Percentiles rank a stretch among this genome's conserved stretches.
Conservation (phyloP, 495 filamentous ascomycete genomes). For the Elasticomyces elasticus region DNA sequence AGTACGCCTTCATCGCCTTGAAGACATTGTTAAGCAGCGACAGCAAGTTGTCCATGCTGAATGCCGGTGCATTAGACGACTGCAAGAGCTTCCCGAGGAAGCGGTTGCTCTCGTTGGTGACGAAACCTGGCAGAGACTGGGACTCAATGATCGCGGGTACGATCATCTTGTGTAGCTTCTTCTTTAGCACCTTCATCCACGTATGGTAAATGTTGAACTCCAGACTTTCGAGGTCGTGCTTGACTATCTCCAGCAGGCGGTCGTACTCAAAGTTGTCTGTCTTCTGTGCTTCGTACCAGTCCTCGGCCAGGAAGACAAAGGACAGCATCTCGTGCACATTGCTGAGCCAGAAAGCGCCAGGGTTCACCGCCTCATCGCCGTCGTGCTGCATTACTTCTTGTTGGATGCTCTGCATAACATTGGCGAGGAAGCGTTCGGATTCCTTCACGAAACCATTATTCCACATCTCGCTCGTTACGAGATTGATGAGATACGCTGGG, state of each 20-base stretch:
- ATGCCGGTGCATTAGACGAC: conserved; percentile 76
- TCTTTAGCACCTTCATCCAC: conserved; percentile 99
- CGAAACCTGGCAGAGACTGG: conserved; percentile 94
- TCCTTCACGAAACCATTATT: conserved; percentile 99
- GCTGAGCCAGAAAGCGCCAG: conserved; percentile 96
- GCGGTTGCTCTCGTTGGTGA: conserved; percentile 93
- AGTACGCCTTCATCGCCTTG: conserved; percentile 97
- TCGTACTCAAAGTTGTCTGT: conserved; percentile 99
- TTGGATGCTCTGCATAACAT: conserved; percentile 99
- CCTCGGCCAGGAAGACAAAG: conserved; percentile 97
- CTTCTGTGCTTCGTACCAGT: conserved; percentile 99
- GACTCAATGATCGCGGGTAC: conserved; percentile 98
- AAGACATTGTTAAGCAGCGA: conserved; percentile 94
- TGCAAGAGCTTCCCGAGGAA: conserved; percentile 95
- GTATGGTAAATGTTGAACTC: conserved; percentile 99
- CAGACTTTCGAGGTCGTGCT: conserved; percentile 94
- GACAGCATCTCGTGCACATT: conserved; percentile 99
- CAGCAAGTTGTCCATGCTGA: conserved; percentile 98
- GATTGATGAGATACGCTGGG: conserved; percentile 96
- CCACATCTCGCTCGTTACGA: conserved; percentile 99
- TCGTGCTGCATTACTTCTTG: conserved; percentile 99
- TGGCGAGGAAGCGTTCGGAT: conserved; percentile 95
- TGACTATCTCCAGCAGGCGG: conserved; percentile 93
- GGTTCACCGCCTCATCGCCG: conserved; percentile 93
- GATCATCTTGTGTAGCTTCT: conserved; percentile 98